Conservation (phyloP, 495 filamentous ascomycete species). For the Bacidia rubella region DNA sequence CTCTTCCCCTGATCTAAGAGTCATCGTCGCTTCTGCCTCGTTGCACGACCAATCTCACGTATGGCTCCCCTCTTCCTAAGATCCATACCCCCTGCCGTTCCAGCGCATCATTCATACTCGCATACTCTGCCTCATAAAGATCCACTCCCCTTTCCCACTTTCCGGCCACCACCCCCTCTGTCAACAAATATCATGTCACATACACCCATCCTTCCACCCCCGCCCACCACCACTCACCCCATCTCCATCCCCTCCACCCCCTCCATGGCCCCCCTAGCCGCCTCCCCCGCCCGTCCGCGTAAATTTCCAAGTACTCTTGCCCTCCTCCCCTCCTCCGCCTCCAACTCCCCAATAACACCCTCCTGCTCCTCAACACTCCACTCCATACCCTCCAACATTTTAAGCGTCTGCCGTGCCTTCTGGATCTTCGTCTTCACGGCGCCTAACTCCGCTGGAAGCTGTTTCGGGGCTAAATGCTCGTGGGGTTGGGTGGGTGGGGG, state of each 20-base stretch:
- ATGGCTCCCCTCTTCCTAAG: no score
- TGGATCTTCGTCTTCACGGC: constrained; percentile 67
- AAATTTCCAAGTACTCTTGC: constrained; percentile 28
- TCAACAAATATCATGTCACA: neutral
- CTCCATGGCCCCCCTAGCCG: neutral
- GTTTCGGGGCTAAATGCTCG: no score
- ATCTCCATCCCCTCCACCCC: neutral
- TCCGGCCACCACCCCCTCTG: neutral
- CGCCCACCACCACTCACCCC: constrained; percentile 3
- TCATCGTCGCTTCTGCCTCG: no score
- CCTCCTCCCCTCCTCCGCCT: constrained; percentile 49
- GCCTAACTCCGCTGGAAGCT: constrained; percentile 60
- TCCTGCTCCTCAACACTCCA: constrained; percentile 66
- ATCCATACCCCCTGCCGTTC: no score
- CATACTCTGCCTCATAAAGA: no score
- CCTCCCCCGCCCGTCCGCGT: constrained; percentile 25
- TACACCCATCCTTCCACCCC: neutral
- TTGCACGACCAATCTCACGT: no score
- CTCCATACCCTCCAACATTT: constrained; percentile 58
- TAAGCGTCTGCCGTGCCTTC: constrained; percentile 55
- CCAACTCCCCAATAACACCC: constrained; percentile 61
- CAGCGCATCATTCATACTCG: no score
- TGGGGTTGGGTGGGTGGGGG: constrained; percentile 43
- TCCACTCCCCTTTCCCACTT: neutral
- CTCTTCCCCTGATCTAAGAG: no score